A percentile compares a stretch with the other conserved stretches of the same genome.
Evolutionary conservation across 768 basidiomycete genomes (phyloP).

Genomic region (Polyporus arcularius): DNA sequence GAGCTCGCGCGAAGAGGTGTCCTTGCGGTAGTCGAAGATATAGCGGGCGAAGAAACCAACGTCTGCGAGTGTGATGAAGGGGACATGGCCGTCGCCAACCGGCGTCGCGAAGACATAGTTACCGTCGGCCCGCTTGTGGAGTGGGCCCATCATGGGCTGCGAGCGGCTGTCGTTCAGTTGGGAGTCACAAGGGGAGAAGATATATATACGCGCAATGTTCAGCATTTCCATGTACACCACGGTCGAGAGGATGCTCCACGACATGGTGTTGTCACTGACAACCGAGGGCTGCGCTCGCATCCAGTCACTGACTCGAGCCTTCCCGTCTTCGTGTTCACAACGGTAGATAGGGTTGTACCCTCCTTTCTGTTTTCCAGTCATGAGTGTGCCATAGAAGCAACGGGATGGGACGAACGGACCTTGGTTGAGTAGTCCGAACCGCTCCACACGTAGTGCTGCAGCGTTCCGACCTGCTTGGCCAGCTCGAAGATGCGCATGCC

Average conservation of each 20-base stretch:
- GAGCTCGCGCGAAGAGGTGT: constrained; percentile 26
- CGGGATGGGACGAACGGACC: constrained; percentile 25
- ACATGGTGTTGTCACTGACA: constrained; percentile 32
- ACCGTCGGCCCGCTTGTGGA: constrained; percentile 28
- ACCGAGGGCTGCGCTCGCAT: constrained; percentile 38
- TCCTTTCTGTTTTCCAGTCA: not conserved
- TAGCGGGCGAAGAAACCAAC: constrained; percentile 32
- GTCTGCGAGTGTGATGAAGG: constrained; percentile 32
- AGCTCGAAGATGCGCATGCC: constrained; percentile 45
- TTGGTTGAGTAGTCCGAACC: constrained; percentile 40
- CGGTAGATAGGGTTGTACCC: constrained; percentile 28
- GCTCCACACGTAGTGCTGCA: constrained; percentile 44
- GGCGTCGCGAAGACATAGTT: constrained; percentile 32
- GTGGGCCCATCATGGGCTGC: constrained; percentile 24
- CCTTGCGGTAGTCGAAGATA: constrained; percentile 32
- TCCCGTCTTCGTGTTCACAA: constrained; percentile 40
- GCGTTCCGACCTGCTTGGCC: constrained; percentile 34
- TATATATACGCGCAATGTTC: constrained; percentile 1
- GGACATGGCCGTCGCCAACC: constrained; percentile 27
- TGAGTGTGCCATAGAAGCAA: not conserved
- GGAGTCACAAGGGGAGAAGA: not conserved
- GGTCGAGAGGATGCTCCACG: constrained; percentile 42
- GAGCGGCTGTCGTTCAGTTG: not conserved
- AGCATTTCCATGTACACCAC: constrained; percentile 23
- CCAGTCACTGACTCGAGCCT: constrained; percentile 42